Conservation (phyloP, 139 green algal species). For the Chlorella sp. region DNA sequence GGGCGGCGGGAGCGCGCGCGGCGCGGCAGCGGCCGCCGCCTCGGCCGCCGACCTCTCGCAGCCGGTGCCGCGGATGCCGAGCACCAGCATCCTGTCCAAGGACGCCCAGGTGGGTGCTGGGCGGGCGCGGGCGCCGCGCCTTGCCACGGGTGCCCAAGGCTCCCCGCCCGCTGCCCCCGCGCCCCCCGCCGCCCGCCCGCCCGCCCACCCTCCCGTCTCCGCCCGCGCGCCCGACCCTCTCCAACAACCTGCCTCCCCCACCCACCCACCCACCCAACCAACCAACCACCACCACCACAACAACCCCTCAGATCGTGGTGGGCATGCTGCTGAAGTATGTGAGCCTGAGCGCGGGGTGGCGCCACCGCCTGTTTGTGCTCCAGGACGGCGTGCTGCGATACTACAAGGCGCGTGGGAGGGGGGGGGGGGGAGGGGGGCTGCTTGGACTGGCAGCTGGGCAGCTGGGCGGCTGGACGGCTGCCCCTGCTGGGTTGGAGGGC, state of each 20-base stretch:
- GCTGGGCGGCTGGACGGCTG: no score
- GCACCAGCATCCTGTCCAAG: constrained; percentile 21
- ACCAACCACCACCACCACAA: no score
- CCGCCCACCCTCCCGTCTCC: no score
- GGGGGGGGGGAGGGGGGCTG: background rate
- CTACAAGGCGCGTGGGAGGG: constrained; percentile 59
- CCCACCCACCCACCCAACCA: no score
- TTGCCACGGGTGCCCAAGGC: no score
- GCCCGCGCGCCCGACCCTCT: no score
- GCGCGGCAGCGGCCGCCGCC: background rate
- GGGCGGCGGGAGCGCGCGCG: background rate
- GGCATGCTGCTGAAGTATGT: constrained; percentile 84
- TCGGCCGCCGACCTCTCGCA: background rate
- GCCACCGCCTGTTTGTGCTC: constrained; percentile 79
- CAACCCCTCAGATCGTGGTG: constrained; percentile 57
- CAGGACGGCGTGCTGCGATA: constrained; percentile 73
- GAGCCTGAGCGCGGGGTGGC: constrained; percentile 71
- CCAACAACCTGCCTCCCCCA: no score
- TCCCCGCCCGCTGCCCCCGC: no score
- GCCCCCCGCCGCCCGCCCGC: no score
- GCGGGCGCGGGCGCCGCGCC: no score
- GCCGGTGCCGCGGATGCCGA: constrained; percentile 4
- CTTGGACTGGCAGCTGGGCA: no score
- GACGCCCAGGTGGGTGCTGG: constrained; percentile 14
- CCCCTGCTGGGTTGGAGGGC: no score